Evolutionary conservation across 2,329 filamentous ascomycete genomes (phyloP).

Genomic region (Hymenoscyphus salicellus): DNA sequence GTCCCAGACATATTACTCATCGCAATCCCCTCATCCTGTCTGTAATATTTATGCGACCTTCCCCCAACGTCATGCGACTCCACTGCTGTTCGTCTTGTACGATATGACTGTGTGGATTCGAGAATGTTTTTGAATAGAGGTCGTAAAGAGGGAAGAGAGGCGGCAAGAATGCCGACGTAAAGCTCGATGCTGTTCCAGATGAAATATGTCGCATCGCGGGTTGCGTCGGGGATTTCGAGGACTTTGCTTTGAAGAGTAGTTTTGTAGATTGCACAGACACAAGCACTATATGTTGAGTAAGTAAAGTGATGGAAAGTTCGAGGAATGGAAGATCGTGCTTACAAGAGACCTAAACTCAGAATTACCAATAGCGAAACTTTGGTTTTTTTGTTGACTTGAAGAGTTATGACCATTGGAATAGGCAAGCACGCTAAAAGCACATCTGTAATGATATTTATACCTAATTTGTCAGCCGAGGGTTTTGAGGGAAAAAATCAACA

Average conservation of each 20-base stretch:
- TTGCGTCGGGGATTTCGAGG: slow-evolving; percentile 38
- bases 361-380: slow-evolving; percentile 38
- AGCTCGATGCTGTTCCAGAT: slow-evolving; percentile 47
- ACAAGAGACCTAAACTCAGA: slow-evolving; percentile 29
- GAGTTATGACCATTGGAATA: slow-evolving; percentile 42
- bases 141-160: slow-evolving; percentile 43
- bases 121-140: slow-evolving; percentile 40
- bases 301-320: background rate
- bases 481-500: background rate
- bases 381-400: slow-evolving; percentile 43
- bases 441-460: slow-evolving; percentile 29
- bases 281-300: slow-evolving; percentile 35
- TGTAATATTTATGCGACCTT: slow-evolving; percentile 26
- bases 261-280: slow-evolving; percentile 44
- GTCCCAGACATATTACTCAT: slow-evolving; percentile 17
- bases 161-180: slow-evolving; percentile 43
- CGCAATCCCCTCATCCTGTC: slow-evolving; percentile 25
- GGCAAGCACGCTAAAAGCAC: slow-evolving; percentile 41
- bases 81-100: slow-evolving; percentile 1
- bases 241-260: slow-evolving; percentile 39
- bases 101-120: slow-evolving; percentile 20
- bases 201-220: slow-evolving; percentile 37
- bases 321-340: background rate
- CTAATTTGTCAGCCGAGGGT: slow-evolving; percentile 10
- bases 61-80: background rate